These are phyloP conservation scores for Globisporangium solare DNA, from an alignment of 352 stramenopile species.

Conservation along the genomic window DNA sequence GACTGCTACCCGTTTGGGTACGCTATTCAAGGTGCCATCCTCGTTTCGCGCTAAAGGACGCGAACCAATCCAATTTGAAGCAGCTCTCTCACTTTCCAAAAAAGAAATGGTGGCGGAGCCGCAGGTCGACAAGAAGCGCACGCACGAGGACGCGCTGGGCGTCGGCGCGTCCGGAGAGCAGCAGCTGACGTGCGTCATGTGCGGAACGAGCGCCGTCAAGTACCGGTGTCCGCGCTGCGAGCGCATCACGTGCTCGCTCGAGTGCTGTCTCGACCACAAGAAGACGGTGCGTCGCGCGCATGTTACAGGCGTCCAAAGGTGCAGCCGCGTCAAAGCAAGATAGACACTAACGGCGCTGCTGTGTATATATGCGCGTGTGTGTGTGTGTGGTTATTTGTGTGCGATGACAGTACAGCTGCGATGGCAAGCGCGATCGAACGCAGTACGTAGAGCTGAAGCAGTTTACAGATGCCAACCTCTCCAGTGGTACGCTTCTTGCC, in stretches of 20 bases:
- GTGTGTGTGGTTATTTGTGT: conserved; percentile 2
- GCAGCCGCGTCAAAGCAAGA: background rate
- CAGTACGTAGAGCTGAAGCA: conserved; percentile 71
- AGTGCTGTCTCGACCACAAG: conserved; percentile 79
- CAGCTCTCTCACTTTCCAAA: background rate
- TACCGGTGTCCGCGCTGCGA: conserved; percentile 84
- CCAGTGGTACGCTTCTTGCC: conserved; percentile 37
- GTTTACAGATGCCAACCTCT: conserved; percentile 74
- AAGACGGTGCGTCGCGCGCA: conserved; percentile 42
- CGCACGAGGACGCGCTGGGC: no score
- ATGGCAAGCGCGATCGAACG: conserved; percentile 79
- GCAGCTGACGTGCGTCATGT: conserved; percentile 37
- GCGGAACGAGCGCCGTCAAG: conserved; percentile 53
- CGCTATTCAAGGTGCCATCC: background rate
- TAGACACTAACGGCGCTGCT: background rate
- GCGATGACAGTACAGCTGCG: conserved; percentile 53
- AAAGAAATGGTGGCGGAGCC: conserved; percentile 10
- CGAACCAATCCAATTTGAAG: conserved; percentile 10
- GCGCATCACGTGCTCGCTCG: conserved; percentile 76
- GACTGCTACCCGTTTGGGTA: background rate
- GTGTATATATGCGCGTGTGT: background rate
- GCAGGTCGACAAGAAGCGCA: conserved; percentile 19
- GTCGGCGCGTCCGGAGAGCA: background rate
- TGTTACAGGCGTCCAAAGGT: background rate
- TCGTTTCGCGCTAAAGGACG: conserved; percentile 11